A percentile compares a stretch with the other conserved stretches of the same genome.
Evolutionary conservation across 345 rosid genomes (phyloP).

Genomic region (Eucalyptus camaldulensis): DNA sequence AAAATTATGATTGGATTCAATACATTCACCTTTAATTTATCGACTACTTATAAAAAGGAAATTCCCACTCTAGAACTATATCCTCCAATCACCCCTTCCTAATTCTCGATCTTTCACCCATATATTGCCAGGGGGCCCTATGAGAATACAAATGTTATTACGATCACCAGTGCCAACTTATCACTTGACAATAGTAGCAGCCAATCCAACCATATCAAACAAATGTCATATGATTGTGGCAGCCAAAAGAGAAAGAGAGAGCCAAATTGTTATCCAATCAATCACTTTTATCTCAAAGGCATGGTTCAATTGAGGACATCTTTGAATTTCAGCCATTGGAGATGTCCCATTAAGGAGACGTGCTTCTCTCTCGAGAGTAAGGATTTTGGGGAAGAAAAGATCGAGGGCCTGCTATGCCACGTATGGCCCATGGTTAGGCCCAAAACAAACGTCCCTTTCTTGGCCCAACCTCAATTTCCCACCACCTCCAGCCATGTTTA

Average conservation of each 20-base stretch:
- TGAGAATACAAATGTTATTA: background rate
- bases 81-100: background rate
- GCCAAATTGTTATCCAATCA: background rate
- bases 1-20: background rate
- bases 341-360: background rate
- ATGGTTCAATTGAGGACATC: background rate
- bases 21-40: background rate
- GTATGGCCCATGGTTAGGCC: background rate
- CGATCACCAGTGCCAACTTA: fast-evolving
- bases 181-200: background rate
- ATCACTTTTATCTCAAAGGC: background rate
- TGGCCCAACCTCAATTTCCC: background rate
- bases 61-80: background rate
- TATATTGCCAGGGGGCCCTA: background rate
- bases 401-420: background rate
- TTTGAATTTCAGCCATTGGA: background rate
- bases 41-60: background rate
- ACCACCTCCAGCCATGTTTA: background rate
- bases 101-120: background rate
- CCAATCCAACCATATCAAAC: background rate
- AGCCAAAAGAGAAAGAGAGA: background rate
- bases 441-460: background rate
- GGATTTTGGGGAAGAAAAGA: background rate
- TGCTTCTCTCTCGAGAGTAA: background rate
- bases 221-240: background rate